A percentile compares a stretch with the other conserved stretches of the same genome.
These are phyloP conservation scores for Saraca asoca DNA, from an alignment of 331 rosid species.

Conservation along the genomic window DNA sequence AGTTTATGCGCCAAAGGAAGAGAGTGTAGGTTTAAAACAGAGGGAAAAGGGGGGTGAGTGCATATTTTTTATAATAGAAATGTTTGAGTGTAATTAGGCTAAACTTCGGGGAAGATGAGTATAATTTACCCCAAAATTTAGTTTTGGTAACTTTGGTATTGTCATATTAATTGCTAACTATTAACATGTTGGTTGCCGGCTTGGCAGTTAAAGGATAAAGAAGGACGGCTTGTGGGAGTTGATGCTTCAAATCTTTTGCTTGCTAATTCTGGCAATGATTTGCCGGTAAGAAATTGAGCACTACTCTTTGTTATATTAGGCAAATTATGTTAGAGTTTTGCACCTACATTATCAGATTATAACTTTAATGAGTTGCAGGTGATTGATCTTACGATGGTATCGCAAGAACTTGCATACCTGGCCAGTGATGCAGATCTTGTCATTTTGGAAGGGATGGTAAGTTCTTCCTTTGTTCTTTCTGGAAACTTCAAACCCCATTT, in stretches of 20 bases:
- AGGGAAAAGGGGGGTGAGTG: too few relatives aligned
- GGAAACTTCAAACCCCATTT: not conserved
- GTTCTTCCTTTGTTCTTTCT: slow-evolving; percentile 34
- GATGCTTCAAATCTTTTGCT: slow-evolving; percentile 72
- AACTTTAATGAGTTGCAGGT: slow-evolving; percentile 51
- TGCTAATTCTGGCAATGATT: slow-evolving; percentile 90
- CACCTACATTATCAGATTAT: slow-evolving; percentile 3
- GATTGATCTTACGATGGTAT: slow-evolving; percentile 78
- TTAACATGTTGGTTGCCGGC: slow-evolving; percentile 48
- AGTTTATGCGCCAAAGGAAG: too few relatives aligned
- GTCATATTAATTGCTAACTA: slow-evolving; percentile 33
- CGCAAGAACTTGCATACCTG: slow-evolving; percentile 84
- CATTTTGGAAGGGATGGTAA: slow-evolving; percentile 94
- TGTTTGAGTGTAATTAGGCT: too few relatives aligned
- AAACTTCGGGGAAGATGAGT: too few relatives aligned
- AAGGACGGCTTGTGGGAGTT: slow-evolving; percentile 66
- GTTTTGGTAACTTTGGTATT: not conserved
- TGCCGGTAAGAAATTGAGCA: slow-evolving; percentile 72
- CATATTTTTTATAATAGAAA: too few relatives aligned
- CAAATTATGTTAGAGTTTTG: not conserved
- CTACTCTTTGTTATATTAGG: not conserved
- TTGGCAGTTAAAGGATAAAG: slow-evolving; percentile 78
- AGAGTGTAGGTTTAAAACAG: too few relatives aligned
- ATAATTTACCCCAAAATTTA: too few relatives aligned
- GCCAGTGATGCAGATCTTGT: slow-evolving; percentile 88